Evolutionary conservation across 495 filamentous ascomycete species (phyloP), one percentile per base, ranked within the genome.

Genomic region (Rostrohypoxylon terebratum): DNA sequence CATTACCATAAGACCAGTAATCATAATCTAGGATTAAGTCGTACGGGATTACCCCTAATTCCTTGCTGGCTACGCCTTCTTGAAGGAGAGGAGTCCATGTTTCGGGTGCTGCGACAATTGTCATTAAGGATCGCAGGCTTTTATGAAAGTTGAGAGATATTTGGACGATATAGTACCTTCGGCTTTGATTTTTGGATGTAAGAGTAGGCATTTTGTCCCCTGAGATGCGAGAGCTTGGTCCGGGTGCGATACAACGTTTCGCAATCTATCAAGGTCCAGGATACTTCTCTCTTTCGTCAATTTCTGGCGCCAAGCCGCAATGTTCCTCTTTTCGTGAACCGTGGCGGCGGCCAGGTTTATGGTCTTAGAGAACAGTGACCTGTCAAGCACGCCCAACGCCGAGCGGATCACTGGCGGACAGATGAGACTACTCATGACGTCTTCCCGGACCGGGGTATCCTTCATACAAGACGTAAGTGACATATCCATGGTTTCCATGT

Each of bases 1-100:
- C 77, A 81, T 67, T 88, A 95, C 93, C 82, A 77, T 93, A 94
- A 40, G 81, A 89, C 94, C 94, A 99, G 78, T 94, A 90, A 63
- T 89, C 83, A 81, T 99, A 99, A 57, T 91, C 87, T 66, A 99
- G 82, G 38, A 84, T 76, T 40, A 99, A 81, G 48, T 90, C 84
- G 77, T 91, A 98, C 6, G 92, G 90, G 11, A 91, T 83, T 34
- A 98, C 75, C 13, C 83, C 82, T 40, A 97, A 77, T 34, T 90
- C 86, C 67, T 90, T 84, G 57, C 83, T 85, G 55, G 90, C 76
- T 1, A 94, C 88, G 23, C 93, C 86, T 54, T 92, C 89, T 38
- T 79, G 85, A n/a, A 97, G 77, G 33, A 81, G 86, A 4, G 88
- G 75, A 54, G 90, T 90, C 90, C 91, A 97, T 13, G 93, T 96